Percentiles rank a stretch among this genome's conserved stretches.
Conservation (phyloP, 2,329 filamentous ascomycete genomes). For the Cryphonectria radicalis region DNA sequence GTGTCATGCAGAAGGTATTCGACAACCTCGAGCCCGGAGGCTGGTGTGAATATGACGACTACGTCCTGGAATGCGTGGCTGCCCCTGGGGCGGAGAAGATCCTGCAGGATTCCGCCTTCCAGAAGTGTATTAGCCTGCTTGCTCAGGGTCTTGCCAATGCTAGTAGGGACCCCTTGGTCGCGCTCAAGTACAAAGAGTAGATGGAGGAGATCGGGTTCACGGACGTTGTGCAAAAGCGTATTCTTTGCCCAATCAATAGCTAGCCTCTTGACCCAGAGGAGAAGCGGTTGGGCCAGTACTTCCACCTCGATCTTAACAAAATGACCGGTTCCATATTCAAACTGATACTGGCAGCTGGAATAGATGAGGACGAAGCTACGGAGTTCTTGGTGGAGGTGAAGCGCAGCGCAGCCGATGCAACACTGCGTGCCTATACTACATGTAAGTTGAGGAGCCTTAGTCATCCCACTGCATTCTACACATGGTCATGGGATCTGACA, state of each 20-base stretch:
- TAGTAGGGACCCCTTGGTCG: background rate
- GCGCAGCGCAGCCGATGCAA: background rate
- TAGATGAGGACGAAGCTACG: background rate
- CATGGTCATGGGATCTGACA: background rate
- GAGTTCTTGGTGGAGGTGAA: background rate
- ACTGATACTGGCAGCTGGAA: background rate
- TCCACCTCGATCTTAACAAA: background rate
- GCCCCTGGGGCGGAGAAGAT: too few relatives aligned
- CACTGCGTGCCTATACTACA: background rate
- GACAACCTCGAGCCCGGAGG: constrained; percentile 45
- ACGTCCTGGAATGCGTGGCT: too few relatives aligned
- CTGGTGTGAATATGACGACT: constrained; percentile 43
- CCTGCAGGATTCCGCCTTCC: too few relatives aligned
- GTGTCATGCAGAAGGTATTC: constrained; percentile 50
- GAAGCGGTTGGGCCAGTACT: background rate
- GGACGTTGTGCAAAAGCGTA: background rate
- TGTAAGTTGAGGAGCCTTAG: background rate
- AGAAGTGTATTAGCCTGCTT: too few relatives aligned
- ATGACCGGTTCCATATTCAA: background rate
- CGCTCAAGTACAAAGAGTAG: background rate
- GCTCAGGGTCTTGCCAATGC: too few relatives aligned
- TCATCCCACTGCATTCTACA: background rate
- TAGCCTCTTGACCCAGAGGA: background rate
- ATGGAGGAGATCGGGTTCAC: background rate
- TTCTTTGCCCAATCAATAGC: background rate